Evolutionary conservation across 805 yeast species (phyloP).

Genomic region (Saturnispora ahearnii): DNA sequence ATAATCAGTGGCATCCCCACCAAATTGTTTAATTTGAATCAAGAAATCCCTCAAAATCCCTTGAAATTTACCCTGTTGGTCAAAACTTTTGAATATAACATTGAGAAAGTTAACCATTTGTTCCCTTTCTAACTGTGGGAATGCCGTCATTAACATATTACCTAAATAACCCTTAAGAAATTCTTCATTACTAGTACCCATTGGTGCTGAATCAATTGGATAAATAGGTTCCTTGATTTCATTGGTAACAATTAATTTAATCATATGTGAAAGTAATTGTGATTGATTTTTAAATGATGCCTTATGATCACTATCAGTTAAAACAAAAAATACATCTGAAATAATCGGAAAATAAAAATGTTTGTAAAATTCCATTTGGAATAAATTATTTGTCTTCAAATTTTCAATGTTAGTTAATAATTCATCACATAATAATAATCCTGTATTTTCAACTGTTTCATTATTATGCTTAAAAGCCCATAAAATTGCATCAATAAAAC

Average conservation of each 20-base stretch:
- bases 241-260: conserved; percentile 71
- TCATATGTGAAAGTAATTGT: conserved; percentile 71
- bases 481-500: conserved; percentile 84
- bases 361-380: conserved; percentile 79
- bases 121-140: conserved; percentile 78
- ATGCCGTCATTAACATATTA: conserved; percentile 76
- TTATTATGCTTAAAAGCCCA: conserved; percentile 99
- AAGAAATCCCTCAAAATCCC: conserved; percentile 88
- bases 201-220: conserved; percentile 69
- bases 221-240: conserved; percentile 73
- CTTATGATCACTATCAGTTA: conserved; percentile 96
- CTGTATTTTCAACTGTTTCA: conserved; percentile 92
- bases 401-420: conserved; percentile 76
- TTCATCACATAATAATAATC: conserved; percentile 76
- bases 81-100: conserved; percentile 66
- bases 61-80: conserved; percentile 66
- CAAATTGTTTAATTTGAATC: conserved; percentile 90
- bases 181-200: conserved; percentile 72
- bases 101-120: conserved; percentile 76
- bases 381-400: conserved; percentile 48
- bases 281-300: conserved; percentile 90
- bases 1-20: conserved; percentile 93
- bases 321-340: conserved; percentile 84
- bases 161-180: conserved; percentile 76
- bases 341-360: conserved; percentile 83